A percentile compares a stretch with the other conserved stretches of the same genome.
phyloP scores from a whole-genome alignment of 768 basidiomycete species.

The Pholiota conissans region DNA sequence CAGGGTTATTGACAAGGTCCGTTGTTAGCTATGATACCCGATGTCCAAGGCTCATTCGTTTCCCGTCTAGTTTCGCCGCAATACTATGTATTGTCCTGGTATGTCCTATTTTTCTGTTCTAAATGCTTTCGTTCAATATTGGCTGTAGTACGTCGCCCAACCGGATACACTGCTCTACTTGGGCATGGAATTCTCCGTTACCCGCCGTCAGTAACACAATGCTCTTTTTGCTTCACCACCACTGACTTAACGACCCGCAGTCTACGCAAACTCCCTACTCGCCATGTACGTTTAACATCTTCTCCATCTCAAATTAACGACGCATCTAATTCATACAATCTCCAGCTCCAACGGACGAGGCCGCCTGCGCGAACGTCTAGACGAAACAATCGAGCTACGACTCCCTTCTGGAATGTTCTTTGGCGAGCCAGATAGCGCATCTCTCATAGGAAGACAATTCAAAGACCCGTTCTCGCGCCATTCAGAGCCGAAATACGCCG shows the following conservation, averaged over 20 bases:
- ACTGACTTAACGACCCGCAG: constrained; percentile 12
- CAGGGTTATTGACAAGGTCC: constrained; percentile 31
- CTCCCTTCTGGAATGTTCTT: constrained; percentile 18
- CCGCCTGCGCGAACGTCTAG: constrained; percentile 19
- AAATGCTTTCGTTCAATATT: neutral
- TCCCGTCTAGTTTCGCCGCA: constrained; percentile 25
- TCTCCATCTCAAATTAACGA: neutral
- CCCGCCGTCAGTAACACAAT: constrained; percentile 24
- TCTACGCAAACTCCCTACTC: constrained; percentile 25
- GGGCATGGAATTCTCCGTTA: constrained; percentile 29
- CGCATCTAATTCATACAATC: neutral
- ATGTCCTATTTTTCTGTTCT: neutral
- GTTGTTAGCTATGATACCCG: neutral
- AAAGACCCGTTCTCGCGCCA: neutral
- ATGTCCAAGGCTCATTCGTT: neutral
- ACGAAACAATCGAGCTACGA: constrained; percentile 20
- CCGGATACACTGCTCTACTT: constrained; percentile 30
- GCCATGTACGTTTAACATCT: constrained; percentile 23
- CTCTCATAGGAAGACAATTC: neutral
- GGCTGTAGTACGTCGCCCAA: constrained; percentile 27
- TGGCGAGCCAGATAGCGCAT: constrained; percentile 14
- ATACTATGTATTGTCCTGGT: constrained; percentile 30
- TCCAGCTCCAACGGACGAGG: constrained; percentile 24
- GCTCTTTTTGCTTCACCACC: neutral
- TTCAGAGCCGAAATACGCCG: constrained; percentile 6